A percentile compares a stretch with the other conserved stretches of the same genome.
Conservation (phyloP, 192 early-diverging fungal species). For the Cladochytrium replicatum region DNA sequence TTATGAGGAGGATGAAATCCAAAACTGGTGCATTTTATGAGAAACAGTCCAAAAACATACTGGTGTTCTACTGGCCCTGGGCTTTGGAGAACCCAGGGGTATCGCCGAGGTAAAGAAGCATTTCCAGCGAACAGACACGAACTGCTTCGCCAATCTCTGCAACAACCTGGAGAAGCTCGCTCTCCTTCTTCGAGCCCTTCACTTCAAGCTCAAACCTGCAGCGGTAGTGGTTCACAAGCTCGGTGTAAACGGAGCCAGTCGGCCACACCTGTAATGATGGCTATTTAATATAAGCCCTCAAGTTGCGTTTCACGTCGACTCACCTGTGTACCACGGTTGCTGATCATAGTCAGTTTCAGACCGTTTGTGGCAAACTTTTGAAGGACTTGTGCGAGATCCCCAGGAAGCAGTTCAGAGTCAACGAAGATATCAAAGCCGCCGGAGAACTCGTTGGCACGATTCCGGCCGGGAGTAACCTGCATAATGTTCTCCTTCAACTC, state of each 20-base stretch:
- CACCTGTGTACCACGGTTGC: constrained; percentile 16
- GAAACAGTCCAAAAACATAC: too few relatives aligned
- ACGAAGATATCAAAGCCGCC: constrained; percentile 15
- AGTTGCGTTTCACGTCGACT: too few relatives aligned
- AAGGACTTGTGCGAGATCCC: constrained; percentile 5
- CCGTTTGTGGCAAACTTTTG: background rate
- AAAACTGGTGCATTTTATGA: too few relatives aligned
- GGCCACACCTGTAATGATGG: too few relatives aligned
- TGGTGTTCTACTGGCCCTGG: constrained; percentile 14
- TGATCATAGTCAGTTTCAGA: constrained; percentile 10
- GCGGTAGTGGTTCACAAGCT: constrained; percentile 16
- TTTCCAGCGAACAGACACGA: constrained; percentile 13
- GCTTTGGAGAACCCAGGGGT: constrained; percentile 4
- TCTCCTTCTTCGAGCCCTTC: background rate
- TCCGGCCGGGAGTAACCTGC: background rate
- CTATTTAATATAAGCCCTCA: too few relatives aligned
- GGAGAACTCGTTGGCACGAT: constrained; percentile 6
- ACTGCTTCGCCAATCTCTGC: constrained; percentile 4
- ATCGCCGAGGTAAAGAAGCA: constrained; percentile 6
- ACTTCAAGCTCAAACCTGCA: constrained; percentile 7
- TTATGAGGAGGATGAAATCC: too few relatives aligned
- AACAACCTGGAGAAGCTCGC: constrained; percentile 1
- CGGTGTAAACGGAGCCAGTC: constrained; percentile 10
- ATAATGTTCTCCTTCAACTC: constrained; percentile 5
- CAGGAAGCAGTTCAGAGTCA: constrained; percentile 8